Evolutionary conservation across 2,329 filamentous ascomycete genomes (phyloP).

Genomic region (Monosporascus sp.): DNA sequence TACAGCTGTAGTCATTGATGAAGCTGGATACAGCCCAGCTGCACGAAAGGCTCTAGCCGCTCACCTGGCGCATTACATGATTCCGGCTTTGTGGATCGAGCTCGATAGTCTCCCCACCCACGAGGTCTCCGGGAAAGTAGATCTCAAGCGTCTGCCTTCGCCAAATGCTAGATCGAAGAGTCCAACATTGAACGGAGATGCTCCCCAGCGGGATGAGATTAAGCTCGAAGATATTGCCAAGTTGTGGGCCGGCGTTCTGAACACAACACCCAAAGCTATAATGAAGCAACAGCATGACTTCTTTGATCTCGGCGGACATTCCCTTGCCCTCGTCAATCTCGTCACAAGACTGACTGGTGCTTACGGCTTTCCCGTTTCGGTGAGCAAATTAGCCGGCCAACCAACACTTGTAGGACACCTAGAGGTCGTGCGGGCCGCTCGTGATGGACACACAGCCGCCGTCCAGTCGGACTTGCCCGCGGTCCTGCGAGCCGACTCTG

Average conservation of each 20-base stretch:
- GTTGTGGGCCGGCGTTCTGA: conserved; percentile 66
- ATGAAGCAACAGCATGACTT: conserved; percentile 66
- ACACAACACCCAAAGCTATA: conserved; percentile 56
- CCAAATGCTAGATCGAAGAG: conserved; percentile 48
- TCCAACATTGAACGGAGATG: conserved; percentile 24
- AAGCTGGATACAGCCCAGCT: conserved; percentile 64
- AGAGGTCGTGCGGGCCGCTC: conserved; percentile 61
- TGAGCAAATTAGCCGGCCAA: conserved; percentile 64
- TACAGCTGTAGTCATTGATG: conserved; percentile 59
- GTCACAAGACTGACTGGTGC: conserved; percentile 63
- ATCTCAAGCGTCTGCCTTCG: conserved; percentile 64
- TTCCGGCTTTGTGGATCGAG: conserved; percentile 72
- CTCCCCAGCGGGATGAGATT: conserved; percentile 50
- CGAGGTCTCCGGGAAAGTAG: conserved; percentile 72
- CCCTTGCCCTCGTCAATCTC: conserved; percentile 69
- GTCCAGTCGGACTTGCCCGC: conserved; percentile 71
- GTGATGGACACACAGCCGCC: conserved; percentile 67
- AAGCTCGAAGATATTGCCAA: conserved; percentile 61
- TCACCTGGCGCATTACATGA: conserved; percentile 77
- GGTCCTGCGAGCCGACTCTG: conserved; percentile 60
- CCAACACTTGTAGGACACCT: conserved; percentile 69
- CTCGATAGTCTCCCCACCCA: conserved; percentile 67
- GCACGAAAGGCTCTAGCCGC: conserved; percentile 59
- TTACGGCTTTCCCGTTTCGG: conserved; percentile 68
- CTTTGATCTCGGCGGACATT: conserved; percentile 77